Evolutionary conservation across 495 filamentous ascomycete species (phyloP), one percentile per base, ranked within the genome.

Genomic region (Penicillium cinerascens): DNA sequence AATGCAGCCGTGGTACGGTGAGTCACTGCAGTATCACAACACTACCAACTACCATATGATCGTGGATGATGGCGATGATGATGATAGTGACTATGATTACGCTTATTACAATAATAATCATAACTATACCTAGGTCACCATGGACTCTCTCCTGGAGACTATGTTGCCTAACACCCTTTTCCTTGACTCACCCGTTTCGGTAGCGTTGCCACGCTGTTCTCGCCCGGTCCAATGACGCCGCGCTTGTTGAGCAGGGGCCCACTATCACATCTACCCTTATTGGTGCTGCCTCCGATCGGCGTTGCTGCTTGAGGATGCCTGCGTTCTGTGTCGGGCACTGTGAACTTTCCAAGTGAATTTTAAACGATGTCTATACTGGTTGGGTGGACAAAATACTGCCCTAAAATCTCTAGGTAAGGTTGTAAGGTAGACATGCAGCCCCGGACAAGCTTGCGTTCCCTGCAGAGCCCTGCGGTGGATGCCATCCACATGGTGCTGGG

Each of bases 121-220:
- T n/a, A n/a, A 15, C 37, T 39, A 39, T 39, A 39, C n/a, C 18
- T 0, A 7, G 18, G 18, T 20, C 18, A 39, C 37, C 18, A 18
- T 13, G 4, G 2, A 16, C 36, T 17, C n/a, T 49, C 44, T n/a
- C n/a, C n/a, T n/a, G n/a, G n/a, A n/a, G n/a, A n/a, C n/a, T n/a
- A 53, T 17, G n/a, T 39, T 39, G 37, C n/a, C 37, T 18, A 7
- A 39, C 18, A n/a, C 15, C 36, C 36, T 10, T 29, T 10, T 29
- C 2, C 3, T 33, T 33, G 29, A 33, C 29, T 33, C 29, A 33
- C 29, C 29, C 3, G 8, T 13, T 39, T 39, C 37, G 37, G 37
- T 53, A 56, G 38, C 54, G 35, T 47, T 58, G 58, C 59, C 59
- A 63, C 59, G 59, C 59, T 61, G 59, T 63, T 49, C 41, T 55